Evolutionary conservation across 1,139 yeast genomes (phyloP), one percentile per base, ranked within the genome.

Genomic region (Candida neerlandica): DNA sequence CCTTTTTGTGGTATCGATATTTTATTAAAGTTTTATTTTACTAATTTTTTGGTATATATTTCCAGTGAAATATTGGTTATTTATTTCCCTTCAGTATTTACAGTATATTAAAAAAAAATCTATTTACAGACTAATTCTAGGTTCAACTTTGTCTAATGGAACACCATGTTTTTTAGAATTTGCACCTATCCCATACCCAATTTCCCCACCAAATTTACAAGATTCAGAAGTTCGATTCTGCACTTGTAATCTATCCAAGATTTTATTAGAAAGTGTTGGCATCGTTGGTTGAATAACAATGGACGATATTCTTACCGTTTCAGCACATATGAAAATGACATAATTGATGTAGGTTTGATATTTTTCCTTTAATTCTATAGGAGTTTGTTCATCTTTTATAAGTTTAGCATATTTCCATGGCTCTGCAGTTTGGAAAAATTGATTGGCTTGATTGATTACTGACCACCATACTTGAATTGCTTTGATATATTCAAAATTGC

Each of bases 241-340:
- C 3, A 89, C 91, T 7, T 73, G 80, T 41, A 94, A 65, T 49
- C 91, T 72, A 58, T 86, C 86, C 39, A 94, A 71, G n/a, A 90
- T 69, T 27, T 69, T 67, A 0, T 59, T 55, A 0, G 96, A 67
- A 44, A 89, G 71, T 2, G 70, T 68, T 0, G 98, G 98, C 44
- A 89, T 81, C 26, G 92, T 73, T 1, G 97, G 90, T 51, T 78
- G 81, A 26, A 88, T 73, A 37, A 89, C 63, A 11, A 94, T 82
- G 0, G 94, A 77, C 14, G 81, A 63, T 0, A 89, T 78, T 52
- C 99, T 77, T 14, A 85, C 76, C 0, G 84, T 77, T 58, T 94
- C 98, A 11, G 89, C 80, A 1, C 89, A 87, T 21, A 81, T 63
- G 53, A 78, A 83, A 1, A 91, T 81, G 12, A 83, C 77, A 44